Conservation (phyloP, 2,329 filamentous ascomycete genomes). For the Dendrostoma leiphaemia region DNA sequence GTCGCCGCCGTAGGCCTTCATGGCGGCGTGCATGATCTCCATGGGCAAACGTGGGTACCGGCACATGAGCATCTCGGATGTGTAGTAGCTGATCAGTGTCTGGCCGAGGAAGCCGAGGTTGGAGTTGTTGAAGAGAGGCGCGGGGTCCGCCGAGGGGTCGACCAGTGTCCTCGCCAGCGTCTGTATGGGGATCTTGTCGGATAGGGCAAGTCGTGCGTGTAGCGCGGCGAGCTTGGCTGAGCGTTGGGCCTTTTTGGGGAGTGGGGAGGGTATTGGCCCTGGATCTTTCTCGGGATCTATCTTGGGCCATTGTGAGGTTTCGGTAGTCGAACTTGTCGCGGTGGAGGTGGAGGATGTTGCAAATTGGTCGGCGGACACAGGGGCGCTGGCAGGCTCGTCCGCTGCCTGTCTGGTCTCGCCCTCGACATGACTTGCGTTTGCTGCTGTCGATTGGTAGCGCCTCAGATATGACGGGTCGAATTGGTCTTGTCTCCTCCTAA, state of each 20-base stretch:
- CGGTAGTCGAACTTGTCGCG: conserved; percentile 30
- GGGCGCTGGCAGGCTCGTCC: background rate
- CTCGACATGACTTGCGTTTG: conserved; percentile 15
- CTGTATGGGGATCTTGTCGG: conserved; percentile 77
- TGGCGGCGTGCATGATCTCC: conserved; percentile 79
- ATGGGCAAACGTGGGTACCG: conserved; percentile 90
- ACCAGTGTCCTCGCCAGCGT: conserved; percentile 84
- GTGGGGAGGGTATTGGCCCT: conserved; percentile 60
- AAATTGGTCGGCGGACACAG: conserved; percentile 10
- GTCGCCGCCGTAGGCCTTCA: conserved; percentile 79
- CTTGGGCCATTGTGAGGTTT: conserved; percentile 21
- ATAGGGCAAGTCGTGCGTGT: conserved; percentile 82
- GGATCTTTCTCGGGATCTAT: conserved; percentile 32
- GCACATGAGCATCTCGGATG: conserved; percentile 82
- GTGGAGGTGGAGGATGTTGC: conserved; percentile 18
- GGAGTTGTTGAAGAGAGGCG: conserved; percentile 83
- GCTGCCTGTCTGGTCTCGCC: conserved; percentile 13
- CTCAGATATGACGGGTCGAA: conserved; percentile 22
- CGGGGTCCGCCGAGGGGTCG: conserved; percentile 77
- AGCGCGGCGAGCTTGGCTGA: conserved; percentile 92
- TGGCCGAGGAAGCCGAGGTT: conserved; percentile 78
- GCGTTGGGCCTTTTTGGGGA: conserved; percentile 59
- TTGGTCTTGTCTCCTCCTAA: conserved; percentile 4
- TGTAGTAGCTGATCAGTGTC: conserved; percentile 84
- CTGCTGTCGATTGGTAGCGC: conserved; percentile 31